These are phyloP conservation scores for Pseudocercospora pini-densiflorae DNA, from an alignment of 2,329 filamentous ascomycete genomes.

Conservation along the genomic window DNA sequence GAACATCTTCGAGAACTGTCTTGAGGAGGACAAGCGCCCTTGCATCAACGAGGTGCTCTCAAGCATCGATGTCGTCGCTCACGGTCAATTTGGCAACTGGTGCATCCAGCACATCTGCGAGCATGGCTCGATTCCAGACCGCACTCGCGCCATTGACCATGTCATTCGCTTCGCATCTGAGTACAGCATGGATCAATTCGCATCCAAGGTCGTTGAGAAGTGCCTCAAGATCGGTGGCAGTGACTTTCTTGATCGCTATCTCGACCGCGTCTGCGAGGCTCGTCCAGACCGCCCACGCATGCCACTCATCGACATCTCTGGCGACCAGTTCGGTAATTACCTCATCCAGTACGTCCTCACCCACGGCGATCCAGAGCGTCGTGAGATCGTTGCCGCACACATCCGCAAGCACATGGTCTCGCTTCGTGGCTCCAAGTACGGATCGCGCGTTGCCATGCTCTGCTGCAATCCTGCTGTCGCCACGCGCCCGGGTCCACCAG, in stretches of 20 bases:
- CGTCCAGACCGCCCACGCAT: constrained; percentile 90
- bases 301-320: constrained; percentile 95
- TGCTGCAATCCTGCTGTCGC: constrained; percentile 93
- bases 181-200: constrained; percentile 99
- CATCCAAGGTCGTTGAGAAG: constrained; percentile 98
- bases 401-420: constrained; percentile 99
- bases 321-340: constrained; percentile 99
- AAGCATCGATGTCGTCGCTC: constrained; percentile 94
- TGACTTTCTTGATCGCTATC: constrained; percentile 90
- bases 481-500: constrained; percentile 85
- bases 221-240: constrained; percentile 93
- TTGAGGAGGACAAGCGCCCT: constrained; percentile 98
- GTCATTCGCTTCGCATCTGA: constrained; percentile 91
- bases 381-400: constrained; percentile 89
- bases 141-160: constrained; percentile 91
- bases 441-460: constrained; percentile 97
- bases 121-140: constrained; percentile 88
- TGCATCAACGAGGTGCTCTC: constrained; percentile 95
- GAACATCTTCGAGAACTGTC: constrained; percentile 99
- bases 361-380: constrained; percentile 83
- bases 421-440: constrained; percentile 96
- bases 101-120: constrained; percentile 99
- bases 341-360: constrained; percentile 96
- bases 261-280: constrained; percentile 91
- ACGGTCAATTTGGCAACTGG: constrained; percentile 99